A percentile compares a stretch with the other conserved stretches of the same genome.
Conservation (phyloP, 306 rosid species). For the Lathyrus sativus region DNA sequence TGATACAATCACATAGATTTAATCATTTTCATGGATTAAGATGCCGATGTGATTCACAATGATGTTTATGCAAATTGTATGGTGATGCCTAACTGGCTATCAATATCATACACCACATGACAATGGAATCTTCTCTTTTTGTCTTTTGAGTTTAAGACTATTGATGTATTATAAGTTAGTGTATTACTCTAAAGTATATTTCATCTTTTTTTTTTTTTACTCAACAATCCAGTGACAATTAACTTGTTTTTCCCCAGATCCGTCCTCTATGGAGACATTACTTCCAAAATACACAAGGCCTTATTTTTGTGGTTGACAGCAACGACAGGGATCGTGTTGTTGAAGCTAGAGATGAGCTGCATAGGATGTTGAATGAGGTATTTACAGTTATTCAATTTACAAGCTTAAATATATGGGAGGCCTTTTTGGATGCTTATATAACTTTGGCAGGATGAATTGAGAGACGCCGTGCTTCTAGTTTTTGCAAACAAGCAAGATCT, state of each 20-base stretch:
- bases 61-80: not conserved
- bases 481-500: constrained; percentile 94
- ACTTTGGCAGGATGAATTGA: constrained; percentile 72
- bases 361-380: constrained; percentile 89
- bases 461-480: constrained; percentile 84
- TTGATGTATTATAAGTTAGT: constrained; percentile 17
- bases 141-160: constrained; percentile 5
- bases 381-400: constrained; percentile 15
- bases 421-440: constrained; percentile 28
- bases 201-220: not conserved
- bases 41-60: not conserved
- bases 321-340: constrained; percentile 86
- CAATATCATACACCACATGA: constrained; percentile 18
- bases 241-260: constrained; percentile 49
- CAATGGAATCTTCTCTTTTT: constrained; percentile 16
- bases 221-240: constrained; percentile 12
- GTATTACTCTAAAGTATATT: constrained; percentile 5
- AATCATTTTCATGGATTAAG: not conserved
- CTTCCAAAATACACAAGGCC: constrained; percentile 75
- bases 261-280: constrained; percentile 95
- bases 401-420: not conserved
- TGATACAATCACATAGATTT: constrained; percentile 7
- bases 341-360: constrained; percentile 91
- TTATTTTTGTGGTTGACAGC: constrained; percentile 84
- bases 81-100: constrained; percentile 1